Conservation (phyloP, 78 protist species). For the Speleostelium caveatum region DNA sequence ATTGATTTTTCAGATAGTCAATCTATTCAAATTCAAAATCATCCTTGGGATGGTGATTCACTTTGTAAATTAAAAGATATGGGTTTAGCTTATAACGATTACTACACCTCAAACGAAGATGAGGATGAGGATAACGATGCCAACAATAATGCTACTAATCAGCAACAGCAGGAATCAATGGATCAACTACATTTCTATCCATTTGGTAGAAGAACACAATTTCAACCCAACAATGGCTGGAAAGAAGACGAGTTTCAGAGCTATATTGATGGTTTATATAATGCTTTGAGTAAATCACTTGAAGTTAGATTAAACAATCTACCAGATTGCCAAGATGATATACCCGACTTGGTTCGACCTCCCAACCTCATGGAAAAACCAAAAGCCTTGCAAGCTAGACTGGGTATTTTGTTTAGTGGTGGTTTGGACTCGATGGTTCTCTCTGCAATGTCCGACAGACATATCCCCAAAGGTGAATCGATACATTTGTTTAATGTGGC, state of each 20-base stretch:
- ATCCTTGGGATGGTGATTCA: slow-evolving; percentile 65
- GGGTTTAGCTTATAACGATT: background rate
- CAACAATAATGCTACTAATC: background rate
- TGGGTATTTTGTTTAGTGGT: slow-evolving; percentile 86
- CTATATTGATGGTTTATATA: slow-evolving; percentile 29
- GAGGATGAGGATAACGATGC: slow-evolving; percentile 28
- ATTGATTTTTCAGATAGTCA: slow-evolving; percentile 35
- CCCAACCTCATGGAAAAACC: slow-evolving; percentile 8
- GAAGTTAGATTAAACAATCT: slow-evolving; percentile 9
- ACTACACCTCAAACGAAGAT: background rate
- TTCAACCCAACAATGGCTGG: background rate
- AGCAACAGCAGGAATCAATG: background rate
- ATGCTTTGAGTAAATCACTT: slow-evolving; percentile 14
- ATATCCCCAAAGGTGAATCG: slow-evolving; percentile 42
- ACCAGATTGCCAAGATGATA: background rate
- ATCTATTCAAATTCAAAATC: slow-evolving; percentile 8
- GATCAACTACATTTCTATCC: slow-evolving; percentile 73
- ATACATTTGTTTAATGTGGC: slow-evolving; percentile 93
- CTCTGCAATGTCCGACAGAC: slow-evolving; percentile 74
- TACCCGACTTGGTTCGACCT: slow-evolving; percentile 41
- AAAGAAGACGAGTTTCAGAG: background rate
- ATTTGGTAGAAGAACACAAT: slow-evolving; percentile 64
- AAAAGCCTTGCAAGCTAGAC: slow-evolving; percentile 10
- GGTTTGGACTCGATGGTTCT: slow-evolving; percentile 88
- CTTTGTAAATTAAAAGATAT: no score